Evolutionary conservation across 1,139 yeast species (phyloP), one percentile per base, ranked within the genome.

Genomic region (Pichia sp.): DNA sequence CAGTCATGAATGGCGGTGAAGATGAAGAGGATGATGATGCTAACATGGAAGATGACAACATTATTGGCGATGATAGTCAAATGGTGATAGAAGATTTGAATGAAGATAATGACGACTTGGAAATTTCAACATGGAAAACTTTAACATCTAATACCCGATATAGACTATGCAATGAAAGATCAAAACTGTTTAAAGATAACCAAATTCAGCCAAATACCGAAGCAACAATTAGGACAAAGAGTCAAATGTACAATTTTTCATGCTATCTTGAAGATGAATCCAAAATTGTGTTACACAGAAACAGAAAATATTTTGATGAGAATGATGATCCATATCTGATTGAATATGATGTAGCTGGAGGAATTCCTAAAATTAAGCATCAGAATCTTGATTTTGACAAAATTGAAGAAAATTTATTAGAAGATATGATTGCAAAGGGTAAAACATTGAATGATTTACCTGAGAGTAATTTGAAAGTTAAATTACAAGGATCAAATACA

Each of bases 331-430:
- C 82, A 4, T 83, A 84, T 54, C 65, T 89, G 41, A 69, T 86
- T 36, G 97, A 92, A 60, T 92, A 90, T 62, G 96, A 90, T 55
- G 77, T 85, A 3, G 70, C 79, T 3, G 89, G 95, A 34, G 90
- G 92, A 0, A 59, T 89, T 8, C 97, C 98, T 0, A 78, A 80
- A 0, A 58, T 86, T 6, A 64, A 66, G 7, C 82, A 76, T 53
- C 55, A 57, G 28, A 89, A 89, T 12, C 65, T 76, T 26, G 71
- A 72, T 28, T 61, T 71, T 28, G 80, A 78, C 26, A 61, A 60
- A 39, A 60, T 69, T 37, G 94, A 85, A 55, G 73, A 76, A 49
- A 66, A 67, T 38, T 52, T 68, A 46, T 47, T 62, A 52, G 67
- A 53, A 58, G 57, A 51, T 9, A 54, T 58, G 54, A 55, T 62